A percentile compares a stretch with the other conserved stretches of the same genome.
Conservation (phyloP, 2,329 filamentous ascomycete species). For the Corniculantispora saksenae region DNA sequence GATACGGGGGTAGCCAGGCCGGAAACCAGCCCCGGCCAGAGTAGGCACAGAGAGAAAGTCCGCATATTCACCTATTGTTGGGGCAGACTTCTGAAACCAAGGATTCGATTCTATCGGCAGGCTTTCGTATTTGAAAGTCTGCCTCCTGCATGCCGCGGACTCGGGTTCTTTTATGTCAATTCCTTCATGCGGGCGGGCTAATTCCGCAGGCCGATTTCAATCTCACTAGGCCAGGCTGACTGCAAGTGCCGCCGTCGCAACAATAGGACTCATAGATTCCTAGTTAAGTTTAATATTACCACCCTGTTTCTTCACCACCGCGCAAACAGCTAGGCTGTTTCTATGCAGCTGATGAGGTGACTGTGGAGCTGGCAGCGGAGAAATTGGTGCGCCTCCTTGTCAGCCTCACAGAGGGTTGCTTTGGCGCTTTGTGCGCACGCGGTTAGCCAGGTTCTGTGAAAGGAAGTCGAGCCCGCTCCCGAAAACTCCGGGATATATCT, state of each 20-base stretch:
- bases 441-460: constrained; percentile 4
- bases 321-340: constrained; percentile 2
- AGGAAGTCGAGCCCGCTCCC: constrained; percentile 13
- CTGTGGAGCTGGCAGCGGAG: constrained; percentile 19
- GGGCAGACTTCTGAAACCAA: background rate
- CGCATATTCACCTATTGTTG: background rate
- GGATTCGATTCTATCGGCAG: background rate
- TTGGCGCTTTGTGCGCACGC: background rate
- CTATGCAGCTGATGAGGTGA: constrained; percentile 5
- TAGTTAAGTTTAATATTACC: background rate
- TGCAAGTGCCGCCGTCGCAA: constrained; percentile 1
- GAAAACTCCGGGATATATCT: constrained; percentile 9
- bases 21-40: constrained; percentile 2
- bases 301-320: background rate
- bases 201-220: background rate
- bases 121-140: background rate
- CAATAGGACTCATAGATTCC: background rate
- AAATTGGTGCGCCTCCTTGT: constrained; percentile 9
- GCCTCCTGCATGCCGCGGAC: constrained; percentile 2
- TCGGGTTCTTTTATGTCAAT: constrained; percentile 7
- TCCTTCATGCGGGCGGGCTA: background rate
- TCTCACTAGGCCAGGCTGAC: background rate
- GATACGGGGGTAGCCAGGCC: background rate
- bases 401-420: constrained; percentile 9
- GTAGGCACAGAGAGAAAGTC: background rate